Conservation (phyloP, 1,284 basidiomycete species). For the Phenoliferia sp. region DNA sequence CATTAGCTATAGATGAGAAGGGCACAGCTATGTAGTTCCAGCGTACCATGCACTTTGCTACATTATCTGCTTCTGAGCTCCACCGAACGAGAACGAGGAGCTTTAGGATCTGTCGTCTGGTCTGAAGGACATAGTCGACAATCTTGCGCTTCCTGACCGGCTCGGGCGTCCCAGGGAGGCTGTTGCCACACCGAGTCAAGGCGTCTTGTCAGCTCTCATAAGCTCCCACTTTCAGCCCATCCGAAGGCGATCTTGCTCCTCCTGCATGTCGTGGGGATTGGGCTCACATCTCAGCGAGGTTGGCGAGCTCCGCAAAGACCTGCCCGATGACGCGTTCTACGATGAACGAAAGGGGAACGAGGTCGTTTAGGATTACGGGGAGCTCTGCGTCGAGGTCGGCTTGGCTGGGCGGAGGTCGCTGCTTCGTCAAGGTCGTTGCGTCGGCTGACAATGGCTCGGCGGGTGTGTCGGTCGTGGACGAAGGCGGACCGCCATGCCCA, state of each 20-base stretch:
- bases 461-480: not conserved
- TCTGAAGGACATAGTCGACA: conserved; percentile 80
- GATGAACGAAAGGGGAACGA: conserved; percentile 67
- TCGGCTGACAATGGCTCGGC: not conserved
- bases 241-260: not conserved
- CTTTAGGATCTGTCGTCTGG: conserved; percentile 83
- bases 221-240: not conserved
- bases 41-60: conserved; percentile 72
- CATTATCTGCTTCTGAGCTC: conserved; percentile 69
- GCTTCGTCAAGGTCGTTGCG: not conserved
- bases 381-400: conserved; percentile 51
- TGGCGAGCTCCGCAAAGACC: conserved; percentile 75
- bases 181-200: conserved; percentile 41
- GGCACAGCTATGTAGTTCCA: not conserved
- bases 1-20: not conserved
- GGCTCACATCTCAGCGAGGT: conserved; percentile 77
- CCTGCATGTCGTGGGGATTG: not conserved
- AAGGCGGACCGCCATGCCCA: not conserved
- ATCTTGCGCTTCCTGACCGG: conserved; percentile 71
- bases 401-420: not conserved
- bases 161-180: conserved; percentile 77
- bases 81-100: conserved; percentile 77
- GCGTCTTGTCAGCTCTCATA: not conserved
- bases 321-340: conserved; percentile 69
- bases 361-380: conserved; percentile 66